These are phyloP conservation scores for Annona squamosa DNA, from an alignment of 164 flowering plant genomes.

Conservation along the genomic window DNA sequence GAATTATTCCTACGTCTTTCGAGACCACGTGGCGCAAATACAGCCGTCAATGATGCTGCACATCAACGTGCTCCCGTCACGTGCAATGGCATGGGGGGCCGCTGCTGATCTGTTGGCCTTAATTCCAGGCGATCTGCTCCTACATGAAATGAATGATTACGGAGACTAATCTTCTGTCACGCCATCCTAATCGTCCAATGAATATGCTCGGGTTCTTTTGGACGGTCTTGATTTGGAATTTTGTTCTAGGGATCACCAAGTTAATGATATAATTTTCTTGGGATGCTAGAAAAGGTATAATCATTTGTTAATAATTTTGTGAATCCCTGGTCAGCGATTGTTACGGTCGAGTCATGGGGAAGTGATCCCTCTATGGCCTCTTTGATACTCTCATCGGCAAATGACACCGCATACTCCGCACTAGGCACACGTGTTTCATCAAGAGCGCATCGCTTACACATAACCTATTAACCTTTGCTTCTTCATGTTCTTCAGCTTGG, in stretches of 20 bases:
- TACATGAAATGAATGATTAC: not conserved
- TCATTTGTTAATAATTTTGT: conserved; percentile 33
- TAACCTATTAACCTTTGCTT: too few species aligned
- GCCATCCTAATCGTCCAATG: not conserved
- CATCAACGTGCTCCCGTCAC: not conserved
- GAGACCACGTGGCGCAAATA: conserved; percentile 20
- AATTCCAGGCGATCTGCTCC: not conserved
- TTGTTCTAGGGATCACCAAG: not conserved
- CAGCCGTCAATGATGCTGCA: not conserved
- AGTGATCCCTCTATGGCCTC: not conserved
- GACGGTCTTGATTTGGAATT: not conserved
- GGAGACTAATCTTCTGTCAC: not conserved
- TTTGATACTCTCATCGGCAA: not conserved
- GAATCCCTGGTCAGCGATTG: conserved; percentile 65
- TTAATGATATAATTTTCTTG: not conserved
- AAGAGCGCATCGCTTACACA: too few species aligned
- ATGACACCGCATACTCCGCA: not conserved
- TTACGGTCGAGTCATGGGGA: conserved; percentile 64
- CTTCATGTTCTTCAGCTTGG: too few species aligned
- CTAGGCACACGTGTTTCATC: not conserved
- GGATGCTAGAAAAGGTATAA: conserved; percentile 8
- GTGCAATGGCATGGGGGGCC: not conserved
- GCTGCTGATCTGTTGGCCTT: not conserved
- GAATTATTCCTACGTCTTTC: conserved; percentile 60
- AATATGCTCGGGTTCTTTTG: not conserved